Evolutionary conservation across 169 alveolate genomes (phyloP).

Genomic region (Plasmodium gallinaceum): DNA sequence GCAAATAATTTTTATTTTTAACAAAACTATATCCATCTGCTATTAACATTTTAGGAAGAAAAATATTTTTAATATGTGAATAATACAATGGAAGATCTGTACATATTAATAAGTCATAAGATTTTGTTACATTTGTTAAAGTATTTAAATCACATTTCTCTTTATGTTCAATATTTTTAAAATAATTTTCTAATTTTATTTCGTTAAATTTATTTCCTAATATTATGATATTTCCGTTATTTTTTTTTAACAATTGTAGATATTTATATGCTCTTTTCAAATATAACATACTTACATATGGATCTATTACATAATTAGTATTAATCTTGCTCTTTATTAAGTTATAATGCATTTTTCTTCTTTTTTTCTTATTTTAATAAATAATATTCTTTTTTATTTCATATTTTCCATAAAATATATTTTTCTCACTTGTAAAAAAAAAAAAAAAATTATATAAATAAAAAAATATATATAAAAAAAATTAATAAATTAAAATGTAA

Average conservation of each 20-base stretch:
- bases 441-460: too few relatives aligned
- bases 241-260: conserved; percentile 78
- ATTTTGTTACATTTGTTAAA: conserved; percentile 79
- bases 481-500: neutral
- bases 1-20: conserved; percentile 79
- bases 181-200: conserved; percentile 60
- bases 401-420: neutral
- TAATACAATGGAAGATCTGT: conserved; percentile 84
- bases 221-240: conserved; percentile 80
- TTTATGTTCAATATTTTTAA: conserved; percentile 28
- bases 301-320: conserved; percentile 82
- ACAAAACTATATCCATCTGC: conserved; percentile 79
- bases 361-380: neutral
- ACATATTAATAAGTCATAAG: conserved; percentile 81
- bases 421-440: too few relatives aligned
- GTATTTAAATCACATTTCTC: conserved; percentile 73
- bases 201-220: conserved; percentile 81
- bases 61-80: conserved; percentile 78
- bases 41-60: conserved; percentile 83
- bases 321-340: conserved; percentile 79
- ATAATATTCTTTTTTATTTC: too few relatives aligned
- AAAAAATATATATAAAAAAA: neutral
- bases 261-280: conserved; percentile 82
- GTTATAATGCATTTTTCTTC: conserved; percentile 50
- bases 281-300: conserved; percentile 82